These are phyloP conservation scores for Gnaphalium uliginosum DNA, from an alignment of 129 eudicot genomes.

Conservation along the genomic window DNA sequence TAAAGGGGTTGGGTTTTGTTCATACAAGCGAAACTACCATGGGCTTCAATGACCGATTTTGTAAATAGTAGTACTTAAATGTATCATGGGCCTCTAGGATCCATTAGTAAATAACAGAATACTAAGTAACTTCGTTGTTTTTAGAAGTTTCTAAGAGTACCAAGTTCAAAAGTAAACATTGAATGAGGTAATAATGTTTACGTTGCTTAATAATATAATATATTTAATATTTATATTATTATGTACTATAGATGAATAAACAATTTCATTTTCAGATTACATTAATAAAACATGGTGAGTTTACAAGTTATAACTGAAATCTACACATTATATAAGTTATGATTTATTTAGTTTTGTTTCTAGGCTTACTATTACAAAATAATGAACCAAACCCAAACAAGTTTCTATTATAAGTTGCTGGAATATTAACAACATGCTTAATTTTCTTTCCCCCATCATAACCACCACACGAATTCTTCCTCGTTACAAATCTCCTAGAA, in stretches of 20 bases:
- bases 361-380: constrained; percentile 61
- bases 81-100: too few species aligned
- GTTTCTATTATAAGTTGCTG: constrained; percentile 52
- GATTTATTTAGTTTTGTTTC: constrained; percentile 56
- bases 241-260: too few species aligned
- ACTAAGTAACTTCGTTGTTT: too few species aligned
- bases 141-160: too few species aligned
- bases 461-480: constrained; percentile 27
- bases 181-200: too few species aligned
- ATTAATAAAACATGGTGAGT: neutral
- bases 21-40: neutral
- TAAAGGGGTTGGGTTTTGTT: neutral
- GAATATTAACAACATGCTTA: constrained; percentile 67
- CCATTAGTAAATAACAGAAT: too few species aligned
- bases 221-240: too few species aligned
- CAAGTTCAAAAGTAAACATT: too few species aligned
- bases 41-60: too few species aligned
- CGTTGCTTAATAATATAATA: too few species aligned
- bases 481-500: constrained; percentile 34
- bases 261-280: too few species aligned
- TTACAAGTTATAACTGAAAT: neutral
- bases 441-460: constrained; percentile 36
- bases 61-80: too few species aligned
- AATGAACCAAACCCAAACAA: constrained; percentile 73
- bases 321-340: neutral